Evolutionary conservation across 2,329 filamentous ascomycete genomes (phyloP).

Genomic region (Neobulgaria alba): DNA sequence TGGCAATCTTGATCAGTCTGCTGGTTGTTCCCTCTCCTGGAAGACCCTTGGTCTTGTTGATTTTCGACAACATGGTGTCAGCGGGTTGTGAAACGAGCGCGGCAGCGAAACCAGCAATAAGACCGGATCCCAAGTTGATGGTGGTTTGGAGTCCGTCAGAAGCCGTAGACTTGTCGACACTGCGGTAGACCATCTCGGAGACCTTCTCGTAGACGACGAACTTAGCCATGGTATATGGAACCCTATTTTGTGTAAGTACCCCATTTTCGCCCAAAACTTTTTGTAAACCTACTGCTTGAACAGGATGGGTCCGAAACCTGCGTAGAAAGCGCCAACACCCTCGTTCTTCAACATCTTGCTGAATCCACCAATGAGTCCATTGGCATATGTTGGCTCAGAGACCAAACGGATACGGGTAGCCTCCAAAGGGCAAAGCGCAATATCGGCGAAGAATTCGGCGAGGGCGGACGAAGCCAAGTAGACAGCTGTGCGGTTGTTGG

Average conservation of each 20-base stretch:
- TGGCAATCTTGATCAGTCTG: constrained; percentile 80
- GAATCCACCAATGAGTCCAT: constrained; percentile 70
- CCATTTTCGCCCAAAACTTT: constrained; percentile 9
- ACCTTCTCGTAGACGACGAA: constrained; percentile 93
- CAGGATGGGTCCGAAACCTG: constrained; percentile 79
- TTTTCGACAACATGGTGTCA: constrained; percentile 91
- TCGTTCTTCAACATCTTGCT: constrained; percentile 75
- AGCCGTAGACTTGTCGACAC: constrained; percentile 61
- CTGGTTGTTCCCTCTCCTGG: constrained; percentile 76
- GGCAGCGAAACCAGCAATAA: constrained; percentile 76
- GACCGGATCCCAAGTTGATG: constrained; percentile 73
- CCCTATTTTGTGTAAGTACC: constrained; percentile 38
- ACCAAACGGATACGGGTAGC: constrained; percentile 91
- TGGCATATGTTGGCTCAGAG: constrained; percentile 77
- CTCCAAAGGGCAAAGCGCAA: constrained; percentile 85
- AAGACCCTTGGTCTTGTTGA: constrained; percentile 88
- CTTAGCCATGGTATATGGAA: constrained; percentile 92
- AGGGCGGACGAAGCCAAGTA: constrained; percentile 64
- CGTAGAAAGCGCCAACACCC: constrained; percentile 81
- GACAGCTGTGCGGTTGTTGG: constrained; percentile 71
- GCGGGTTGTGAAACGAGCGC: constrained; percentile 82
- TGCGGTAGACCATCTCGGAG: constrained; percentile 60
- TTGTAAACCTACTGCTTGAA: constrained; percentile 60
- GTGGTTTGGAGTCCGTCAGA: constrained; percentile 63
- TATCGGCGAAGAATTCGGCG: constrained; percentile 64